phyloP scores from a whole-genome alignment of 1,284 basidiomycete species.

The Jaminaea rosea region DNA sequence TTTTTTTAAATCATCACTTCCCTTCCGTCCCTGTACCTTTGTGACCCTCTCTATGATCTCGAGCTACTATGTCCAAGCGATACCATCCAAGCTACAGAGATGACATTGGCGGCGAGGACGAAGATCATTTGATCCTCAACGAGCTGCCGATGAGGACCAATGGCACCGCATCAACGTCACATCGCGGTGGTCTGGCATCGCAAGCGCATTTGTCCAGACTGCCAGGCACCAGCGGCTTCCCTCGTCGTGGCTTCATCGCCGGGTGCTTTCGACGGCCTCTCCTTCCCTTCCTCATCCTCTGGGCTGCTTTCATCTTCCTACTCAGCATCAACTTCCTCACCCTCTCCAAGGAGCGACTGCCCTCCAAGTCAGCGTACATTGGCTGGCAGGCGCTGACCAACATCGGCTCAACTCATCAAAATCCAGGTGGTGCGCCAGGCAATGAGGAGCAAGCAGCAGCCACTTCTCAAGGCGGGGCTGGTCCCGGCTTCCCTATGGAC shows the following conservation, averaged over 20 bases:
- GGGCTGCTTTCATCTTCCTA: conserved; percentile 7
- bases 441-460: not conserved
- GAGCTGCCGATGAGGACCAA: not conserved
- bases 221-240: too few relatives aligned
- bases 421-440: not conserved
- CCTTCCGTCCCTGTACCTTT: too few relatives aligned
- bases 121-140: not conserved
- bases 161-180: too few relatives aligned
- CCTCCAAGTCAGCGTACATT: not conserved
- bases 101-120: too few relatives aligned
- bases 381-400: conserved; percentile 6
- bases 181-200: too few relatives aligned
- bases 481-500: conserved; percentile 26
- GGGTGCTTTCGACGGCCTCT: conserved; percentile 4
- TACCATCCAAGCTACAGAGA: not conserved
- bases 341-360: not conserved
- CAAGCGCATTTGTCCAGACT: too few relatives aligned
- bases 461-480: not conserved
- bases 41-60: not conserved
- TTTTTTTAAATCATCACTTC: too few relatives aligned
- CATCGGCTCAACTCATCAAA: not conserved
- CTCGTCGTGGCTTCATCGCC: not conserved
- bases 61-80: not conserved
- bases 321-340: not conserved
- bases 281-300: conserved; percentile 1